Conservation (phyloP, 176 grass and related monocot species). For the Cenchrus purpureus region DNA sequence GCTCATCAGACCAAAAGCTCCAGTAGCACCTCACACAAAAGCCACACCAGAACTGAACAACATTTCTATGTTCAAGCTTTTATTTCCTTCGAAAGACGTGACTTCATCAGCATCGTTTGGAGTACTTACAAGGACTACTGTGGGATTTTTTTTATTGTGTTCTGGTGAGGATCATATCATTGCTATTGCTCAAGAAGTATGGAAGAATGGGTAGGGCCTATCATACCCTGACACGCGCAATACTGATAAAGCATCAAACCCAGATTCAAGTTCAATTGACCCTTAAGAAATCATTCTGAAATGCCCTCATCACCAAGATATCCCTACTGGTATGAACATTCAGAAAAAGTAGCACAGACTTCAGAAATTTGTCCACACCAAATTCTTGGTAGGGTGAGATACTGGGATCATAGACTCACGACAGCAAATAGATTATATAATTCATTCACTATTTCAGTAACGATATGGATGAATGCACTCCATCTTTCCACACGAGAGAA, state of each 20-base stretch:
- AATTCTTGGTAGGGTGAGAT: not conserved
- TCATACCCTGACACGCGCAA: not conserved
- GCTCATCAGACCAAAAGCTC: too few relatives aligned
- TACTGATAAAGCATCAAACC: not conserved
- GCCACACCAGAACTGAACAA: not conserved
- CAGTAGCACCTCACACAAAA: too few relatives aligned
- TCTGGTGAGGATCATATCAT: not conserved
- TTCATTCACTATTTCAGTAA: not conserved
- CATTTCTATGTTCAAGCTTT: not conserved
- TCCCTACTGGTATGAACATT: slow-evolving; percentile 16
- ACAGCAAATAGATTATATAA: not conserved
- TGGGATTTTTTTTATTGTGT: not conserved
- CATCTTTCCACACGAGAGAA: not conserved
- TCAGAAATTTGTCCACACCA: not conserved
- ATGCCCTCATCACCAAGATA: not conserved
- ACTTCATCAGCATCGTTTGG: not conserved
- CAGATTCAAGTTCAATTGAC: not conserved
- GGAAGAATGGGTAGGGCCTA: not conserved
- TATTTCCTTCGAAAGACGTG: slow-evolving; percentile 4
- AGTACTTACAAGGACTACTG: not conserved
- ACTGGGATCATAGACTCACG: not conserved
- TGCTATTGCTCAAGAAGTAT: not conserved
- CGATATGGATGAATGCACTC: slow-evolving; percentile 2
- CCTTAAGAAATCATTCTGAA: slow-evolving; percentile 5
- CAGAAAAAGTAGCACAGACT: not conserved